Evolutionary conservation across 345 rosid species (phyloP).

Genomic region (Linum tenue): DNA sequence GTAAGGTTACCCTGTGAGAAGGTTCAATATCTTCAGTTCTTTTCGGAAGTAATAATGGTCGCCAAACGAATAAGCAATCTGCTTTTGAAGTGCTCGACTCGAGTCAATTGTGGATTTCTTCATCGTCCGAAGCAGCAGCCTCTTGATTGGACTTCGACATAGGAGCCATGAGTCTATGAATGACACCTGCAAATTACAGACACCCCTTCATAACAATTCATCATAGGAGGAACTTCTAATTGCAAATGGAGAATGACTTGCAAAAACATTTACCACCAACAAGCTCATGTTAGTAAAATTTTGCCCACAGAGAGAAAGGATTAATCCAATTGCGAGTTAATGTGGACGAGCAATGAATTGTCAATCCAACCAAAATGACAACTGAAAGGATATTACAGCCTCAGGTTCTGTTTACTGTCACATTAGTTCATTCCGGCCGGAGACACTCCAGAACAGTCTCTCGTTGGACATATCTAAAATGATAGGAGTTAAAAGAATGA

Average conservation of each 20-base stretch:
- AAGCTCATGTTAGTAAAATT: background rate
- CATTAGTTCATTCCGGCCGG: background rate
- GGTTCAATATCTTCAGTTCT: constrained; percentile 73
- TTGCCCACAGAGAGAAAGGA: background rate
- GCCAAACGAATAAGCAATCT: constrained; percentile 69
- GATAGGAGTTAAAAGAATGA: background rate
- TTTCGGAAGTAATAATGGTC: constrained; percentile 85
- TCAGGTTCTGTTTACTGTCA: background rate
- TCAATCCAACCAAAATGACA: background rate
- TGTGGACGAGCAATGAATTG: background rate
- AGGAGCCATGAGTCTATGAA: constrained; percentile 78
- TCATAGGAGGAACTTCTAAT: background rate
- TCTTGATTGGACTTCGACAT: constrained; percentile 48
- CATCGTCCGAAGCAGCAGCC: constrained; percentile 55
- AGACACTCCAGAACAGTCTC: background rate
- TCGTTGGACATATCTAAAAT: background rate
- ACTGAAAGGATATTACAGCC: background rate
- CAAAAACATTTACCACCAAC: background rate
- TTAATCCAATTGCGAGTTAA: background rate
- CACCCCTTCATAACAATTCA: background rate
- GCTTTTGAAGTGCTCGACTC: constrained; percentile 45
- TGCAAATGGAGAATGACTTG: background rate
- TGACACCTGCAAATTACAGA: constrained; percentile 45
- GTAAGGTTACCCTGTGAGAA: constrained; percentile 69
- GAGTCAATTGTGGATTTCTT: constrained; percentile 38